Evolutionary conservation across 129 eudicot species (phyloP).

Genomic region (Rutidosis leptorrhynchoides): DNA sequence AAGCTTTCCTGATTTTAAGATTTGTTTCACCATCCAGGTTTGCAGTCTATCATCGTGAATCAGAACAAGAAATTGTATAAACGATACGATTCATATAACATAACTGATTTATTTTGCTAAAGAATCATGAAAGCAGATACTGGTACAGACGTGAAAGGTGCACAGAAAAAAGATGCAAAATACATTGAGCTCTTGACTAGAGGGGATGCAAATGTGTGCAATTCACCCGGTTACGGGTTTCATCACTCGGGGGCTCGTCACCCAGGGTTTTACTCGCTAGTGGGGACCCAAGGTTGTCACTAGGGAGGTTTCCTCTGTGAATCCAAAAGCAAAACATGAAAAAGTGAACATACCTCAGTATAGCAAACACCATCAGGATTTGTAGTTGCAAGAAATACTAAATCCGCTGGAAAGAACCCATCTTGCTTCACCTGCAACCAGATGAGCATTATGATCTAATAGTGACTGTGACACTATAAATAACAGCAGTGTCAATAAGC

Average conservation of each 20-base stretch:
- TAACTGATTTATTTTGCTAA: background rate
- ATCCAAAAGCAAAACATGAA: background rate
- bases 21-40: constrained; percentile 99
- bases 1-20: constrained; percentile 92
- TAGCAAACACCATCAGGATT: constrained; percentile 97
- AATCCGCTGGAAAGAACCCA: constrained; percentile 90
- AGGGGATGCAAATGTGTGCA: too few species aligned
- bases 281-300: too few species aligned
- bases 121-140: background rate
- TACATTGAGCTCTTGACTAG: too few species aligned
- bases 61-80: constrained; percentile 10
- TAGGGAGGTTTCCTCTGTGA: too few species aligned
- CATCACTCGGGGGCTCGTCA: too few species aligned
- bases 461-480: background rate
- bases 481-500: background rate
- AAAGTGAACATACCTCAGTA: constrained; percentile 71
- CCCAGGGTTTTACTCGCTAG: too few species aligned
- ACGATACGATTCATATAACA: constrained; percentile 2
- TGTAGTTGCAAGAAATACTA: constrained; percentile 85
- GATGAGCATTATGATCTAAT: constrained; percentile 17
- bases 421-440: constrained; percentile 83
- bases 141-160: background rate
- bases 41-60: constrained; percentile 61
- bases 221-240: too few species aligned
- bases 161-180: background rate